Base-by-base conservation (phyloP, 2,329 filamentous ascomycete genomes). In the Aurifilum marmelostoma region DNA sequence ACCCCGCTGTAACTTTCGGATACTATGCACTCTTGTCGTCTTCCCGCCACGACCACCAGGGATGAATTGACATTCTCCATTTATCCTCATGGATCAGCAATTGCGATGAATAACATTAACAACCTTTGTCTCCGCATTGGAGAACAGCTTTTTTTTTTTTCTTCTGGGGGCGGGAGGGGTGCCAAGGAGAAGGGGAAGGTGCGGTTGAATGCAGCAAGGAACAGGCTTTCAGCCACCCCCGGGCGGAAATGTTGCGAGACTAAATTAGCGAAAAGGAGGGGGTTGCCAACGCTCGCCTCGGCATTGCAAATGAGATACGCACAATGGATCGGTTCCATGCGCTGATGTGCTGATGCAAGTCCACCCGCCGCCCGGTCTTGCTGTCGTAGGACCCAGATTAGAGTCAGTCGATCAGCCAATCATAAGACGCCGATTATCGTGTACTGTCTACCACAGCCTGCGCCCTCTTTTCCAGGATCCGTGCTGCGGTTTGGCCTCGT, bases 191-290 rank as follows among this genome's bases (percentile, higher is more conserved):
- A 12, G 41, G 41, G 41, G 41, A 47, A n/a, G 43, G 21, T 21
- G 34, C 39, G 43, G 61, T n/a, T 7, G 27, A 11, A 43, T 21
- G 41, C 16, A 29, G 29, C 62, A 52, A 27, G 62, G 62, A 63
- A 52, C 43, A 63, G 34, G 62, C 43, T 24, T 63, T 43, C 43
- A 63, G 62, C 62, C 62, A 52, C 62, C 43, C 43, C 52, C 12
- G 34, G 59, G 21, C n/a, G 21, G 62, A n/a, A 37, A 37, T 16
- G 11, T 37, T 37, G 56, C 14, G 21, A 59, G 32, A 32, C 56
- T 34, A 59, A 52, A 50, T 21, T 43, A 29, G 62, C 41, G 41
- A 63, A 63, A 63, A 63, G n/a, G 62, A 63, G 62, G 62, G 62
- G 62, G 52, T 63, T 50, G 34, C 60, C 43, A 29, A 56, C 24